Conservation (phyloP, 306 rosid genomes). For the Comarum palustre region DNA sequence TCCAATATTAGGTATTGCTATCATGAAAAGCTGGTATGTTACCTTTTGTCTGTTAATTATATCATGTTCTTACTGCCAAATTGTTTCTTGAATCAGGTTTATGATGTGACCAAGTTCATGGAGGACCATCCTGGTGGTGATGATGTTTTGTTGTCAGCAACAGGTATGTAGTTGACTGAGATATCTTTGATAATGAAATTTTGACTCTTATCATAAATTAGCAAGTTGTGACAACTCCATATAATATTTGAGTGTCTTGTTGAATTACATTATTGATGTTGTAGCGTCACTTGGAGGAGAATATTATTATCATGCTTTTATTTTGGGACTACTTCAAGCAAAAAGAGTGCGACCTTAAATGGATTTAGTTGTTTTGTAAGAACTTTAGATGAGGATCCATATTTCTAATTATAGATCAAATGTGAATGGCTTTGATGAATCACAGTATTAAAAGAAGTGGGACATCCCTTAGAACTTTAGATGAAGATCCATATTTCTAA, state of each 20-base stretch:
- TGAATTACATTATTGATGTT: neutral
- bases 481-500: too few relatives aligned
- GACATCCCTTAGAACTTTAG: neutral
- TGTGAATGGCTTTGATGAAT: neutral
- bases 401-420: neutral
- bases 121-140: constrained; percentile 67
- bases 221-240: neutral
- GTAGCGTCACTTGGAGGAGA: neutral
- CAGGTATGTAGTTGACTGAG: constrained; percentile 31
- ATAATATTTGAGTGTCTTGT: constrained; percentile 1
- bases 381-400: neutral
- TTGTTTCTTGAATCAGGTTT: constrained; percentile 33
- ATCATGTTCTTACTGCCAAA: neutral
- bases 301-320: neutral
- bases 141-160: constrained; percentile 53
- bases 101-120: constrained; percentile 53
- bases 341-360: neutral
- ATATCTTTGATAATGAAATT: neutral
- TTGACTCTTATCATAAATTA: neutral
- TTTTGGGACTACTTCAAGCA: neutral
- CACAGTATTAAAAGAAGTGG: neutral
- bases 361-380: neutral
- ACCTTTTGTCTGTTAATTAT: neutral
- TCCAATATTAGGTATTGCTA: neutral
- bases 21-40: neutral